Base-by-base conservation (phyloP, 169 alveolate species). In the Hepatocystis sp. region DNA sequence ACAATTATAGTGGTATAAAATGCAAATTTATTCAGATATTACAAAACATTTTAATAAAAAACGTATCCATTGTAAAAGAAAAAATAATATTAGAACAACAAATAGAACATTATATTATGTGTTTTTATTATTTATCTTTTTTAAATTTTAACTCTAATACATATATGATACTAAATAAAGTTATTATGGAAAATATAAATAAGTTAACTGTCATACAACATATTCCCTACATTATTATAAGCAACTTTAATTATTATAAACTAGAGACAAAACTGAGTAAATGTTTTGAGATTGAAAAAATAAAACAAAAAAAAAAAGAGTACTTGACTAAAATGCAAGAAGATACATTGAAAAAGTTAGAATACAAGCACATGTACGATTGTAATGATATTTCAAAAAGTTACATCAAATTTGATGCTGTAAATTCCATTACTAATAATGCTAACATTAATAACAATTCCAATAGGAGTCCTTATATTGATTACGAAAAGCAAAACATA, bases 61-160 rank as follows among this genome's bases (percentile, higher is more conserved):
- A 5, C 32, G 63, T 58, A 15, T 44, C 34, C 8, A 47, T 2
- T 1, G 1, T 17, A 47, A 71, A 23, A 36, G 76, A 58, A 44
- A 17, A 40, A 15, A 44, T 11, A 49, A 42, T 19, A 17, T 36
- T 23, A 25, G 5, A 42, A 3, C 71, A 55, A 0, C 34, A 15
- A 19, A 8, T 68, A 13, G 19, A 23, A 30, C 52, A 4, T 5
- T 42, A 36, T 32, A 58, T 52, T 25, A 71, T 71, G 86, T 71
- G 78, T 25, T 71, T 71, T 36, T 71, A 71, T 25, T 71, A 71
- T 5, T 7, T 71, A 36, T 71, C 86, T 2, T 71, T 71, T 30
- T 44, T 71, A 46, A 28, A 58, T 7, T 71, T 40, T 32, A 56
- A 71, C 36, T 28, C 27, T 10, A 44, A 56, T 32, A 51, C 55